phyloP scores from a whole-genome alignment of 106 monocot species.

The Phalaenopsis aphrodite region DNA sequence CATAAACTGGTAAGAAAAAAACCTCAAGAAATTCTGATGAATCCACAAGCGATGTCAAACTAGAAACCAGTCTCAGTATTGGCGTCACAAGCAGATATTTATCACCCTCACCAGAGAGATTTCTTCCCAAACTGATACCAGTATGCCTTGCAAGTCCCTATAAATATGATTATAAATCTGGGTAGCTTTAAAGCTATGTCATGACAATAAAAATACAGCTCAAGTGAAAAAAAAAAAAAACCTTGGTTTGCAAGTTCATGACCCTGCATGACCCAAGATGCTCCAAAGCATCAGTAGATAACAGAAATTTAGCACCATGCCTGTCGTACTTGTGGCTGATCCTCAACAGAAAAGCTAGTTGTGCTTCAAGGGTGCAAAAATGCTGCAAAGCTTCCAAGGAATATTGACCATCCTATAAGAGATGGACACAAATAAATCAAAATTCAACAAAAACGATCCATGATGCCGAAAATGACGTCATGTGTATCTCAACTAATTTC shows the following conservation, averaged over 20 bases:
- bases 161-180: background rate
- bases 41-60: conserved; percentile 67
- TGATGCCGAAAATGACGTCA: background rate
- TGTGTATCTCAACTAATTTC: background rate
- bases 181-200: background rate
- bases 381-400: conserved; percentile 65
- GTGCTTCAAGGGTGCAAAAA: conserved; percentile 67
- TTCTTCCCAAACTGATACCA: conserved; percentile 17
- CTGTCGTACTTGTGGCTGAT: conserved; percentile 67
- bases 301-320: conserved; percentile 77
- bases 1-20: background rate
- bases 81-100: conserved; percentile 51
- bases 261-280: conserved; percentile 62
- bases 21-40: conserved; percentile 84
- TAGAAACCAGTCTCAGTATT: conserved; percentile 74
- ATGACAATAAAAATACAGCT: background rate
- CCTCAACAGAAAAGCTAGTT: conserved; percentile 69
- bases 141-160: conserved; percentile 29
- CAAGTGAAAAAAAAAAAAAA: conserved; percentile 9
- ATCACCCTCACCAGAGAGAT: conserved; percentile 29
- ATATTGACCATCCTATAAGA: conserved; percentile 39
- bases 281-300: conserved; percentile 73
- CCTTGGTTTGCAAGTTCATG: conserved; percentile 45
- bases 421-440: background rate
- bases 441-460: background rate